Conservation (phyloP, 768 basidiomycete genomes). For the Cystobasidiopsis lactophilus region DNA sequence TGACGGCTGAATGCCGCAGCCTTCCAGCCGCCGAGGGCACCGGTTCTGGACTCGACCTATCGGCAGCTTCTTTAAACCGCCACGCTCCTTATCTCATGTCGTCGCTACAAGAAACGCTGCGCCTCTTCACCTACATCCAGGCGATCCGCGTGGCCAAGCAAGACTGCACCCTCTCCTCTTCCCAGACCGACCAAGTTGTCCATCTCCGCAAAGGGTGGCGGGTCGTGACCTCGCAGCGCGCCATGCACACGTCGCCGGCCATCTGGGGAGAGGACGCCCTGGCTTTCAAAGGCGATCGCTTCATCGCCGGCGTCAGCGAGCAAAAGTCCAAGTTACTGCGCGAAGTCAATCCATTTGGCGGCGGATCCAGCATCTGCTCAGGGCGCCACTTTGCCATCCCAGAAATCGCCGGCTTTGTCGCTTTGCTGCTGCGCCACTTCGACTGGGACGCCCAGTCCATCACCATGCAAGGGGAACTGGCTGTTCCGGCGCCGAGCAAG, state of each 20-base stretch:
- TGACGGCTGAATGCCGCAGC: neutral
- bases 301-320: neutral
- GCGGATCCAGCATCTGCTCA: neutral
- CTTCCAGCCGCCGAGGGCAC: neutral
- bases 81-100: neutral
- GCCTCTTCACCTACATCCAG: neutral
- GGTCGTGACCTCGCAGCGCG: neutral
- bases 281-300: neutral
- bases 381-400: neutral
- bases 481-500: neutral
- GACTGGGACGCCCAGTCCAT: neutral
- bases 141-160: neutral
- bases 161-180: neutral
- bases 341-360: neutral
- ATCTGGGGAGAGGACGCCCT: neutral
- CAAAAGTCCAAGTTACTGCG: neutral
- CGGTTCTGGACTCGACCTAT: neutral
- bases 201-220: neutral
- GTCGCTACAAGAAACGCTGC: neutral
- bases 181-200: too few species aligned
- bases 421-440: neutral
- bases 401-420: neutral
- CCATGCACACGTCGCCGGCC: neutral
- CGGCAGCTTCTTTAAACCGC: neutral
- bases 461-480: neutral